A percentile compares a stretch with the other conserved stretches of the same genome.
Evolutionary conservation across 805 yeast genomes (phyloP).

Genomic region (Saturnispora zaruensis): DNA sequence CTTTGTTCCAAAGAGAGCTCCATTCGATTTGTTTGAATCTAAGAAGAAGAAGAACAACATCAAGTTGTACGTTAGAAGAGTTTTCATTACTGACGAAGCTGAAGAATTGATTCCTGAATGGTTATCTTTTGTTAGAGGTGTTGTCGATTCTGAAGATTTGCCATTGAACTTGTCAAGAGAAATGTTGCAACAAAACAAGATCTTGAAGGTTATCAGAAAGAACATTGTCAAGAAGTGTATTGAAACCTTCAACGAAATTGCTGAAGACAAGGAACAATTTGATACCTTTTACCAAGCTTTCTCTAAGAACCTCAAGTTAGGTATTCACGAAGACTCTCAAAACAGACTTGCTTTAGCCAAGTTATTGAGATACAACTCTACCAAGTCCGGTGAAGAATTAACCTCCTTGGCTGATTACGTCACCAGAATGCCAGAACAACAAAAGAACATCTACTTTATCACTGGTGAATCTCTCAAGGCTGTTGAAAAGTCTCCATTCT

Average conservation of each 20-base stretch:
- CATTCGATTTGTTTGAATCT: conserved; percentile 94
- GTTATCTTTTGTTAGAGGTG: conserved; percentile 97
- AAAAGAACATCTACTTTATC: conserved; percentile 98
- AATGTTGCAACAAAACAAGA: conserved; percentile 99
- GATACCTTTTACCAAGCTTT: conserved; percentile 97
- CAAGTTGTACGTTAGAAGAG: conserved; percentile 98
- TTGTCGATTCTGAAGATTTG: conserved; percentile 98
- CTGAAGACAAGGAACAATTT: conserved; percentile 98
- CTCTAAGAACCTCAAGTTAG: conserved; percentile 96
- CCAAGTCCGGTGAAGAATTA: conserved; percentile 88
- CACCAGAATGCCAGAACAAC: conserved; percentile 99
- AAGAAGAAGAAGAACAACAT: conserved; percentile 99
- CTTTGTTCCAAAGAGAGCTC: conserved; percentile 98
- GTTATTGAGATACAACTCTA: conserved; percentile 93
- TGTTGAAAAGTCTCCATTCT: conserved; percentile 98
- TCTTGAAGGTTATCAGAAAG: conserved; percentile 98
- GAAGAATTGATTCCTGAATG: conserved; percentile 99
- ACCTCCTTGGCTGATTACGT: conserved; percentile 96
- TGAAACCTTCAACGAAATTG: conserved; percentile 98
- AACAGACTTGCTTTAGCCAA: conserved; percentile 95
- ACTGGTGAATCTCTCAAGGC: conserved; percentile 98
- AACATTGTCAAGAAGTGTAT: conserved; percentile 97
- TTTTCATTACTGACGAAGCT: conserved; percentile 98
- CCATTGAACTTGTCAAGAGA: conserved; percentile 99
- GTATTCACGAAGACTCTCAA: conserved; percentile 98